Conservation (phyloP, 164 flowering plant genomes). For the Vitis cinerea region DNA sequence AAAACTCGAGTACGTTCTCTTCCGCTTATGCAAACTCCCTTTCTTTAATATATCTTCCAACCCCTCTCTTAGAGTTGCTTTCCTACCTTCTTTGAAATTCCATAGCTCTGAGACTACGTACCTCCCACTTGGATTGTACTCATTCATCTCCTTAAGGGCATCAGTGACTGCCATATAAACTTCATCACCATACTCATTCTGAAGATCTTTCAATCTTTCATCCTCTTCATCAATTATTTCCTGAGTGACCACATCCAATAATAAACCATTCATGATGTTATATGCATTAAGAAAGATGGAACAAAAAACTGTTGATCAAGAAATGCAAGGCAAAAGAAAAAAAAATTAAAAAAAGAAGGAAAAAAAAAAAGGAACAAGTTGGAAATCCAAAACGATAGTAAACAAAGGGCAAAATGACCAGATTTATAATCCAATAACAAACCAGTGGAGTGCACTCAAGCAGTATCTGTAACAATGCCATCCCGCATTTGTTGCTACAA, state of each 20-base stretch:
- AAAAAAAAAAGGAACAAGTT: too few species aligned
- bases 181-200: slow-evolving; percentile 38
- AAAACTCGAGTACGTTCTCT: background rate
- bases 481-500: too few species aligned
- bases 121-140: slow-evolving; percentile 52
- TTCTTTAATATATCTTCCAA: slow-evolving; percentile 20
- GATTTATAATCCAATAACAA: too few species aligned
- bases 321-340: background rate
- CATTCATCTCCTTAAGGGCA: slow-evolving; percentile 40
- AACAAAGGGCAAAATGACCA: too few species aligned
- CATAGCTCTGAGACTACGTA: slow-evolving; percentile 41
- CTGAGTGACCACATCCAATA: slow-evolving; percentile 17
- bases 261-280: background rate
- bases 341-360: background rate
- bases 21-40: slow-evolving; percentile 22
- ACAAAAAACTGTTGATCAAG: background rate
- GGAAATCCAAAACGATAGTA: background rate
- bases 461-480: too few species aligned
- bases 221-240: slow-evolving; percentile 45
- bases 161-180: slow-evolving; percentile 32
- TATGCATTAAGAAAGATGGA: background rate
- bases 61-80: slow-evolving; percentile 39
- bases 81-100: slow-evolving; percentile 33
- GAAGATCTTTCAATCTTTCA: slow-evolving; percentile 31
- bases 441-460: too few species aligned